Base-by-base conservation (phyloP, 805 yeast genomes). In the Metschnikowia borealis region DNA sequence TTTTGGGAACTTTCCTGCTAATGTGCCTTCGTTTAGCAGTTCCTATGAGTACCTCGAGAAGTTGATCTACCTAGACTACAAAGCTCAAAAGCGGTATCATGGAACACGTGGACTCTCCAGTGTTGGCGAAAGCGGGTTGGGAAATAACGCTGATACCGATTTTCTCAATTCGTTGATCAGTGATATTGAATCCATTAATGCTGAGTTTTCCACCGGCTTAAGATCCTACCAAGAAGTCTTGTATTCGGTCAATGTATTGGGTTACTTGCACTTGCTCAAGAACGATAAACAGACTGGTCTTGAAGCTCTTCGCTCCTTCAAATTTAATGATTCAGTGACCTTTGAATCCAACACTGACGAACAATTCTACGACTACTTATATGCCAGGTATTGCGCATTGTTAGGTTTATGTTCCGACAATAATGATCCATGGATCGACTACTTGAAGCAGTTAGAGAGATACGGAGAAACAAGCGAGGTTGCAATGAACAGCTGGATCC, bases 1-100 rank as follows among this genome's bases (percentile, higher is more conserved):
- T 42, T 53, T 70, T 37, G 75, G 77, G 20, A 60, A 70, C 43
- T 73, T 72, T 44, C 78, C 78, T 10, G 56, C 52, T 47, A 54
- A 65, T 32, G 71, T 71, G 34, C 52, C 61, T 35, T 60, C 56
- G n/a, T 69, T 62, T 50, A 68, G 68, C 53, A 69, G 69, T 18
- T 64, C 71, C 8, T 66, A 63, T 36, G 65, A 63, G 37, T 65
- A 62, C 41, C 61, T 73, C 52, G 64, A 65, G 46, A 75, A 66
- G 49, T 54, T 70, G 23, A 56, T 67, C 6, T 71, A 65, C 46
- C 56, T 71, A 34, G 78, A 73, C 53, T 67, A 69, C 57, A 71
- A 71, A 55, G 60, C 71, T 41, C 75, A 68, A 47, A 35, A 36
- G 46, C 20, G 38, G 34, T 35, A 21, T n/a, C 21, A 35, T n/a